Evolutionary conservation across 768 basidiomycete genomes (phyloP).

Genomic region (Calocera cornea): DNA sequence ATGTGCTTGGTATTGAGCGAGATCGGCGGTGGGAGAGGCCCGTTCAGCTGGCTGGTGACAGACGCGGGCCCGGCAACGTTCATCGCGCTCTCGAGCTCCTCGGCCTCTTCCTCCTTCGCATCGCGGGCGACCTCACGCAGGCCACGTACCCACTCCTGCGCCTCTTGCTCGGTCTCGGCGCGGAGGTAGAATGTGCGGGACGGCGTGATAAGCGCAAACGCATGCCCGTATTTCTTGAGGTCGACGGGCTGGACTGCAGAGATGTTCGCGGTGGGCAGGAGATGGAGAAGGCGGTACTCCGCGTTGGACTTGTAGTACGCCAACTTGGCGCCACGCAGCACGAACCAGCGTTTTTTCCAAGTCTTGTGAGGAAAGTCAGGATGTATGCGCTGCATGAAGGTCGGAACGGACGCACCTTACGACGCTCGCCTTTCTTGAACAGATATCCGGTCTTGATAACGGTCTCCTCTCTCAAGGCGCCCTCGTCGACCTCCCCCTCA

Average conservation of each 20-base stretch:
- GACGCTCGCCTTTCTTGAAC: conserved; percentile 93
- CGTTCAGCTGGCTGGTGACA: not conserved
- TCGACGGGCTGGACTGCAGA: conserved; percentile 79
- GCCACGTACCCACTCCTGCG: conserved; percentile 68
- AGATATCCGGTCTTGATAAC: conserved; percentile 87
- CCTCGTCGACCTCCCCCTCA: conserved; percentile 15
- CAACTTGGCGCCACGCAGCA: conserved; percentile 77
- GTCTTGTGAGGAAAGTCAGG: conserved; percentile 38
- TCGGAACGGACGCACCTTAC: conserved; percentile 58
- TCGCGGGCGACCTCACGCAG: conserved; percentile 53
- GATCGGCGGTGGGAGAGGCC: not conserved
- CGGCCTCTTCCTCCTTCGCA: conserved; percentile 32
- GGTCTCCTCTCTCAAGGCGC: conserved; percentile 27
- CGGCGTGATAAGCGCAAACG: conserved; percentile 85
- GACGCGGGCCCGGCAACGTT: conserved; percentile 19
- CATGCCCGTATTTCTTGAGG: conserved; percentile 77
- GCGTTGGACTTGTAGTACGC: conserved; percentile 94
- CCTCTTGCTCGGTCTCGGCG: conserved; percentile 56
- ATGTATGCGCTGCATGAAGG: not conserved
- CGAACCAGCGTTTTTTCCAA: conserved; percentile 99
- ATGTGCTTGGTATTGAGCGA: not conserved
- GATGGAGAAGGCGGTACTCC: conserved; percentile 82
- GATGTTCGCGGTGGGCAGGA: conserved; percentile 75
- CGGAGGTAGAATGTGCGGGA: conserved; percentile 84
- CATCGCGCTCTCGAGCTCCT: conserved; percentile 32